Conservation (phyloP, 306 rosid species). For the Corylus heterophylla region DNA sequence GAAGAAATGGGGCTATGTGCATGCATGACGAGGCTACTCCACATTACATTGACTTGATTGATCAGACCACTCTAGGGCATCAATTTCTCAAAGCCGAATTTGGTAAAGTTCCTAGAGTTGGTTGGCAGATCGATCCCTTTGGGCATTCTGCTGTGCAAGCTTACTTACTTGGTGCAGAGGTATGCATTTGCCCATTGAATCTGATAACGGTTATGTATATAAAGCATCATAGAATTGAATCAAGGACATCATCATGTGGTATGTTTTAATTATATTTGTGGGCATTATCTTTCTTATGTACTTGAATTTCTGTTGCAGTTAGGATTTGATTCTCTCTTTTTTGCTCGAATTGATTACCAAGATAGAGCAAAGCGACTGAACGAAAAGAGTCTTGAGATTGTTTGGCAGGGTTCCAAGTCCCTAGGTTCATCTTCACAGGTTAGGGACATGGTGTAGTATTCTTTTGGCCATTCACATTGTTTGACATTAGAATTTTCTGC, state of each 20-base stretch:
- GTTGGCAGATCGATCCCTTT: conserved; percentile 90
- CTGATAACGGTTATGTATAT: conserved; percentile 1
- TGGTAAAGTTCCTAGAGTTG: conserved; percentile 72
- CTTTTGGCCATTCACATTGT: neutral
- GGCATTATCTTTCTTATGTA: neutral
- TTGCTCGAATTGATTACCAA: conserved; percentile 86
- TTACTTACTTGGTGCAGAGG: conserved; percentile 85
- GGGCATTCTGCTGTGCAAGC: conserved; percentile 93
- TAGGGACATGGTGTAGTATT: conserved; percentile 24
- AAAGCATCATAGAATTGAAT: neutral
- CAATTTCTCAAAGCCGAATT: conserved; percentile 62
- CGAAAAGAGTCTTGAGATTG: conserved; percentile 74
- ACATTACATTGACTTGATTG: conserved; percentile 79
- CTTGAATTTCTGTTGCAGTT: conserved; percentile 54
- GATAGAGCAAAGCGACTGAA: conserved; percentile 67
- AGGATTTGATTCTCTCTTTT: conserved; percentile 80
- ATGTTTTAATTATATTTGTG: conserved; percentile 2
- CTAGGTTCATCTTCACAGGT: conserved; percentile 79
- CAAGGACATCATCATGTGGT: neutral
- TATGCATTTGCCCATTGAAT: conserved; percentile 22
- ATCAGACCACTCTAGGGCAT: conserved; percentile 84
- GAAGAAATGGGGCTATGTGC: conserved; percentile 84
- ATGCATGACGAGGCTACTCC: conserved; percentile 92
- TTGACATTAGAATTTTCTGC: conserved; percentile 1
- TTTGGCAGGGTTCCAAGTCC: conserved; percentile 78